Base-by-base conservation (phyloP, 2,329 filamentous ascomycete species). In the Cladosporium sphaerospermum region DNA sequence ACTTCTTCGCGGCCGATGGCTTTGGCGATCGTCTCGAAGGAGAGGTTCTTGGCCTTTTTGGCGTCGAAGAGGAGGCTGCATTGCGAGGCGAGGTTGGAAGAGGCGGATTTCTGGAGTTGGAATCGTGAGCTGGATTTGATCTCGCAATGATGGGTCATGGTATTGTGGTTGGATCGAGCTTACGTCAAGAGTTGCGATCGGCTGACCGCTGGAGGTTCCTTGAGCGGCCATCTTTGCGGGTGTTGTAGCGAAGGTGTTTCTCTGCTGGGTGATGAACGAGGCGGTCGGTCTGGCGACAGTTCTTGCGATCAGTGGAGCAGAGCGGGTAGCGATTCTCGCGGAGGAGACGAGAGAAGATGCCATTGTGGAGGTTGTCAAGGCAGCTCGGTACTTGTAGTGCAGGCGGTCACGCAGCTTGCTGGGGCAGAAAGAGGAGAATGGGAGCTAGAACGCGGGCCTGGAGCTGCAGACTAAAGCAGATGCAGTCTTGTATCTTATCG, bases 1-100 rank as follows among this genome's bases (percentile, higher is more conserved):
- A 96, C 88, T 72, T 96, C 88, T 65, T 85, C 83, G 58, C 90
- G 86, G 57, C 83, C 84, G 52, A 96, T 78, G 31, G 83, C 76
- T 60, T 83, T 72, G 48, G 82, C 88, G 64, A 96, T 90, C 41
- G 81, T 73, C 67, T 89, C 88, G 67, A 96, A 96, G 63, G 78
- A 88, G 34, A 95, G 79, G 59, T 82, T 78, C 71, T 87, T 86
- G 53, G 73, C 68, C 45, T 88, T 84, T 73, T 96, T 96, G 59
- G 87, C 89, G 34, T 82, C 78, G 73, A 95, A 95, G 58, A 96
- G 85, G 5, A 83, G 81, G 57, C 80, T 76, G 9, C 86, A 85
- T 60, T 87, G 84, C 18, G 77, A 69, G 3, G 89, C 88, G 40
- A 95, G 84, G 60, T 83, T 79, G 58, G 82, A 79, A 55, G 80